These are phyloP conservation scores for Kingdonia uniflora DNA, from an alignment of 164 flowering plant species.

Conservation along the genomic window DNA sequence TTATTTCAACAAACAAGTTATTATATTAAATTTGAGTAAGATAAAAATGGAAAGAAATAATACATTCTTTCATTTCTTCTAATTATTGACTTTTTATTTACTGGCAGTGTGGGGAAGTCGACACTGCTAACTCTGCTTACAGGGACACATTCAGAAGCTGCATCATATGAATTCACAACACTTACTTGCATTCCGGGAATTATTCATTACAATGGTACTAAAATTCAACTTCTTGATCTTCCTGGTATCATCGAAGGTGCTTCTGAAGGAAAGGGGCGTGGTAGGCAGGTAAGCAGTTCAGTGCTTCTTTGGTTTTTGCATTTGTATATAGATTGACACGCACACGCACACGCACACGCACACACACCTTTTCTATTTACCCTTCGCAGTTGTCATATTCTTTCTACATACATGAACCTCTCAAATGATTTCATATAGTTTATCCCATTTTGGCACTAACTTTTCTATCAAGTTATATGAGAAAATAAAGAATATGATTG, in stretches of 20 bases:
- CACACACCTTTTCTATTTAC: no score
- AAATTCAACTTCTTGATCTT: conserved; percentile 96
- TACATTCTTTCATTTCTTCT: neutral
- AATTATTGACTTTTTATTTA: conserved; percentile 6
- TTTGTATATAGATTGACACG: no score
- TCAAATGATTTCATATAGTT: no score
- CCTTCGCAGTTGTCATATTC: no score
- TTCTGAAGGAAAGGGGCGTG: conserved; percentile 99
- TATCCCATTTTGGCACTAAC: no score
- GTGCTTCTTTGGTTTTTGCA: no score
- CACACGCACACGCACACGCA: no score
- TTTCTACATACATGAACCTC: no score
- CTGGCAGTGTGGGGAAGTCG: conserved; percentile 93
- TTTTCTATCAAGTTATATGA: no score
- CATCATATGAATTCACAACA: conserved; percentile 99
- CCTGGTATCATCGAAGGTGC: conserved; percentile 99
- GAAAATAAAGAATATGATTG: no score
- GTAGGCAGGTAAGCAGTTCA: conserved; percentile 71
- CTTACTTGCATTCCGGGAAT: conserved; percentile 99
- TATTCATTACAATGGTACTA: conserved; percentile 93
- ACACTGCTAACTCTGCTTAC: conserved; percentile 89
- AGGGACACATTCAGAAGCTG: conserved; percentile 97
- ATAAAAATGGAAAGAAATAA: neutral
- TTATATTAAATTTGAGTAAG: neutral
- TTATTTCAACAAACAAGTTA: no score